These are phyloP conservation scores for Tinospora cordifolia DNA, from an alignment of 164 flowering plant genomes.

Conservation along the genomic window DNA sequence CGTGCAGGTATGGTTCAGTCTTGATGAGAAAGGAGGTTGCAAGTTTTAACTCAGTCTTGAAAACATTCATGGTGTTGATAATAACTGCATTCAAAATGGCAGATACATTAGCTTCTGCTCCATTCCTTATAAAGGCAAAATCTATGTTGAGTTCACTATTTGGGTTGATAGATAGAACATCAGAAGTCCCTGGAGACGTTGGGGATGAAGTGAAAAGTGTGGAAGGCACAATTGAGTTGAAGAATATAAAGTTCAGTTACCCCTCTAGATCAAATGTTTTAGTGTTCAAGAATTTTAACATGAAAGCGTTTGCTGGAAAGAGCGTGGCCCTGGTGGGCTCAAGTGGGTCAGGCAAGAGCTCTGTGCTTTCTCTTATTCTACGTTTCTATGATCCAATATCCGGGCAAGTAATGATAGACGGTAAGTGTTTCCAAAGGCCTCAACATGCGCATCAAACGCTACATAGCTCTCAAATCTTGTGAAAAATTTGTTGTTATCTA, in stretches of 20 bases:
- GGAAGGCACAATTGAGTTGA: conserved; percentile 73
- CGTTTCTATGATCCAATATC: conserved; percentile 77
- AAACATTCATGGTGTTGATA: conserved; percentile 81
- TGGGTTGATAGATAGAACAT: conserved; percentile 67
- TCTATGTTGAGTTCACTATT: conserved; percentile 86
- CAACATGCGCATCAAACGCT: too few relatives aligned
- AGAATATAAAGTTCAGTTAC: conserved; percentile 61
- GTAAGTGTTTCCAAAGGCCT: conserved; percentile 46
- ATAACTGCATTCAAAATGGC: conserved; percentile 91
- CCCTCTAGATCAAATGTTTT: conserved; percentile 77
- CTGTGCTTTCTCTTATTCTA: conserved; percentile 72
- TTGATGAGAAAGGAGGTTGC: conserved; percentile 78
- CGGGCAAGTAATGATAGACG: conserved; percentile 78
- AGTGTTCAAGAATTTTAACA: conserved; percentile 66
- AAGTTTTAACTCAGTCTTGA: conserved; percentile 80
- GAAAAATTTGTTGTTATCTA: too few relatives aligned
- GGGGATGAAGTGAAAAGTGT: conserved; percentile 66
- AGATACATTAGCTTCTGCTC: conserved; percentile 81
- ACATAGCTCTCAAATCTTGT: too few relatives aligned
- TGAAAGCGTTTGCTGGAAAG: conserved; percentile 59
- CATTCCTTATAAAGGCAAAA: conserved; percentile 78
- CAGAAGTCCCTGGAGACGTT: conserved; percentile 45
- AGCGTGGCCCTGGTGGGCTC: conserved; percentile 90
- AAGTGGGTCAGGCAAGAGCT: conserved; percentile 95
- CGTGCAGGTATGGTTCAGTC: conserved; percentile 42